Evolutionary conservation across 2,329 filamentous ascomycete genomes (phyloP).

Genomic region (Exophiala alcalophila): DNA sequence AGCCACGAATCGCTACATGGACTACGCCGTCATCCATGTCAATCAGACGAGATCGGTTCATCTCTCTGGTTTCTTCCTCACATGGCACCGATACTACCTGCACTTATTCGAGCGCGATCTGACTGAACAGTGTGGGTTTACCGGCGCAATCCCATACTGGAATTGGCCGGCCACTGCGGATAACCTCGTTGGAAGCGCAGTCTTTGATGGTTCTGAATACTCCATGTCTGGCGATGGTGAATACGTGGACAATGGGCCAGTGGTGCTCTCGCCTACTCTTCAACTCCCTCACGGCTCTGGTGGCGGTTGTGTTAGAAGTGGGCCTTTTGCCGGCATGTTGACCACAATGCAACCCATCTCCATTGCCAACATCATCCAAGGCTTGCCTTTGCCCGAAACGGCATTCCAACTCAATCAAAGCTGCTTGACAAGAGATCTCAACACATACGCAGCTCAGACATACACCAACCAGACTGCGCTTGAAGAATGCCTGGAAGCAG

Average conservation of each 20-base stretch:
- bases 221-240: slow-evolving; percentile 37
- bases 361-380: slow-evolving; percentile 21
- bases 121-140: slow-evolving; percentile 45
- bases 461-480: slow-evolving; percentile 27
- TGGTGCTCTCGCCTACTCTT: slow-evolving; percentile 22
- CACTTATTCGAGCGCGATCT: slow-evolving; percentile 45
- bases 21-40: slow-evolving; percentile 42
- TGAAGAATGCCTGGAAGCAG: slow-evolving; percentile 19
- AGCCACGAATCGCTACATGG: slow-evolving; percentile 39
- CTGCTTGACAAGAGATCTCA: slow-evolving; percentile 32
- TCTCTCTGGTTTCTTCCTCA: slow-evolving; percentile 39
- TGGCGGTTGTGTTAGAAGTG: slow-evolving; percentile 31
- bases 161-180: slow-evolving; percentile 37
- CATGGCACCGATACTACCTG: slow-evolving; percentile 47
- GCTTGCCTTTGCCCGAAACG: slow-evolving; percentile 26
- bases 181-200: slow-evolving; percentile 33
- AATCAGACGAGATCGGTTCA: slow-evolving; percentile 38
- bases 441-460: slow-evolving; percentile 27
- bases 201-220: slow-evolving; percentile 40
- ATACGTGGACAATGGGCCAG: slow-evolving; percentile 19
- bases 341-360: slow-evolving; percentile 28
- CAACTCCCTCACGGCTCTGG: slow-evolving; percentile 30
- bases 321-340: slow-evolving; percentile 30
- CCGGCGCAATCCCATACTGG: slow-evolving; percentile 46
- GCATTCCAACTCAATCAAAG: slow-evolving; percentile 26